Conservation (phyloP, 2,329 filamentous ascomycete species). For the Karstenula rhodostoma region DNA sequence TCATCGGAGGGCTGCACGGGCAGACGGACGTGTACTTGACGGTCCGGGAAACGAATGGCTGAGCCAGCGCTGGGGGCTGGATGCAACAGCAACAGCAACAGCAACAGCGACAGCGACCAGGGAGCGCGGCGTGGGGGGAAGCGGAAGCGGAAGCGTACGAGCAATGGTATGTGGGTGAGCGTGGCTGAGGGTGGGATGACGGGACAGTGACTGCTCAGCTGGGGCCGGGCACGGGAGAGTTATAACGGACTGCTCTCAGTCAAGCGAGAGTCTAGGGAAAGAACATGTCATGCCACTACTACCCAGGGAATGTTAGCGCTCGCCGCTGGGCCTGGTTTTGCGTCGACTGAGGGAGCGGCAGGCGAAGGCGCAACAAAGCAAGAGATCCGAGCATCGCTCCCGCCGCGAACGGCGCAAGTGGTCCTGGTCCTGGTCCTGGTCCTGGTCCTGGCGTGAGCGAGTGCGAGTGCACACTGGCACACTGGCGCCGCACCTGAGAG, state of each 20-base stretch:
- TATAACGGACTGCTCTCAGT: slow-evolving; percentile 2
- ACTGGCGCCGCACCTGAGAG: not conserved
- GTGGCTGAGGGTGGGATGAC: slow-evolving; percentile 11
- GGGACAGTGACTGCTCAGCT: not conserved
- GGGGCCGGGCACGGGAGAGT: not conserved
- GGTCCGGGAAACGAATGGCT: slow-evolving; percentile 10
- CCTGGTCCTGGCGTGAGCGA: slow-evolving; percentile 8
- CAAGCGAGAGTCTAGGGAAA: not conserved
- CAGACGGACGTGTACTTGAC: slow-evolving; percentile 3
- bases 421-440: too few relatives aligned
- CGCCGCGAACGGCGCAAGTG: slow-evolving; percentile 12
- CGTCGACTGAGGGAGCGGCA: not conserved
- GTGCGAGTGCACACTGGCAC: too few relatives aligned
- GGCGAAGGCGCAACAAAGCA: slow-evolving; percentile 13
- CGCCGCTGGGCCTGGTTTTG: slow-evolving; percentile 3
- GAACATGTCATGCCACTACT: not conserved
- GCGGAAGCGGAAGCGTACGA: slow-evolving; percentile 1
- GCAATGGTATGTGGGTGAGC: slow-evolving; percentile 8
- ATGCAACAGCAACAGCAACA: not conserved
- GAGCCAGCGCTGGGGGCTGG: not conserved
- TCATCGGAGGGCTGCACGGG: slow-evolving; percentile 5
- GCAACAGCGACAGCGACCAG: not conserved
- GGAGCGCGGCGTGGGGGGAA: slow-evolving; percentile 1
- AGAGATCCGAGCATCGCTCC: slow-evolving; percentile 10
- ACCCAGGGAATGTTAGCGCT: slow-evolving; percentile 1